Evolutionary conservation across 352 stramenopile genomes (phyloP).

Genomic region (Globisporangium camurandrum): DNA sequence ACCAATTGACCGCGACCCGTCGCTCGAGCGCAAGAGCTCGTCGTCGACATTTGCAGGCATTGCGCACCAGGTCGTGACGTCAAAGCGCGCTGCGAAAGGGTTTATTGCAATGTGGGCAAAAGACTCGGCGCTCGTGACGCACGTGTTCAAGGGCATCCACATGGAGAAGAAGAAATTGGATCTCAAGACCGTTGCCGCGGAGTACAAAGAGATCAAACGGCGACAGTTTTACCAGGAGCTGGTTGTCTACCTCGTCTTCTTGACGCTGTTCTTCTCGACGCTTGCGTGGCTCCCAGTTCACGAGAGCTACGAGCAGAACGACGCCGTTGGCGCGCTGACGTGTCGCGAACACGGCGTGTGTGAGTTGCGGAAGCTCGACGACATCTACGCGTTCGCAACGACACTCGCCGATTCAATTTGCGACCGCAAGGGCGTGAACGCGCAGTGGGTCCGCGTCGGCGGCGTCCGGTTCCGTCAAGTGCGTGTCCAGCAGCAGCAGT

Average conservation of each 20-base stretch:
- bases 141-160: slow-evolving; percentile 79
- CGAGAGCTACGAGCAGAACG: slow-evolving; percentile 80
- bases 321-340: slow-evolving; percentile 68
- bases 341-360: slow-evolving; percentile 77
- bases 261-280: slow-evolving; percentile 71
- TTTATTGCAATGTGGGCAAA: slow-evolving; percentile 77
- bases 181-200: slow-evolving; percentile 52
- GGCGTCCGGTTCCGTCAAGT: slow-evolving; percentile 79
- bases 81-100: slow-evolving; percentile 53
- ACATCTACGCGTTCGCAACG: slow-evolving; percentile 73
- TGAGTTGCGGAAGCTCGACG: slow-evolving; percentile 61
- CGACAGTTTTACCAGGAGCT: slow-evolving; percentile 86
- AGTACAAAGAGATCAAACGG: slow-evolving; percentile 87
- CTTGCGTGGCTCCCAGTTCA: slow-evolving; percentile 73
- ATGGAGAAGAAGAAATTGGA: slow-evolving; percentile 89
- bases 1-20: neutral
- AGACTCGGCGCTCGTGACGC: slow-evolving; percentile 27
- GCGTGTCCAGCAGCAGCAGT: slow-evolving; percentile 68
- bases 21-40: slow-evolving; percentile 17
- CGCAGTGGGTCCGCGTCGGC: slow-evolving; percentile 71
- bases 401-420: slow-evolving; percentile 51
- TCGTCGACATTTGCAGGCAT: slow-evolving; percentile 58
- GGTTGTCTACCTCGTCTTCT: slow-evolving; percentile 76
- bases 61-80: slow-evolving; percentile 65
- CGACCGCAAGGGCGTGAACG: slow-evolving; percentile 35